Evolutionary conservation across 169 alveolate species (phyloP), one percentile per base, ranked within the genome.

Genomic region (Perkinsus marinus): DNA sequence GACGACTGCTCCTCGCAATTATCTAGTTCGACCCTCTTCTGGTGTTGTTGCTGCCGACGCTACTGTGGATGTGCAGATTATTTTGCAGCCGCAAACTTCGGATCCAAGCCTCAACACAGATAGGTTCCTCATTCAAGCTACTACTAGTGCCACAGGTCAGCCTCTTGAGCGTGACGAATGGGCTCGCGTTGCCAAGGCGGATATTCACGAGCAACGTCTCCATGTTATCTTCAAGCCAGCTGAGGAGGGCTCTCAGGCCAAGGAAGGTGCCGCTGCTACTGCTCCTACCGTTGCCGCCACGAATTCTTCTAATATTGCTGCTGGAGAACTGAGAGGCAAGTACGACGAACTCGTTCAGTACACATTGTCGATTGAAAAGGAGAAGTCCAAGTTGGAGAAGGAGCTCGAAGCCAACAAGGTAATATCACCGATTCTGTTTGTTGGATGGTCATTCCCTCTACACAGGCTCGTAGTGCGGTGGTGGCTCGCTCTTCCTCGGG

Each of bases 1-100:
- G 93, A 96, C 98, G 26, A 96, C 98, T 0, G 97, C 97, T 22
- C 98, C 98, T 37, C 96, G 96, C 91, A 96, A 96, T 39, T 96
- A 96, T 93, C 94, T 96, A 43, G 98, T 96, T 3, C 92, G 97
- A 43, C 98, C 98, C 38, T 94, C 96, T 39, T 95, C 96, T 79
- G 98, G 98, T 9, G 92, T 96, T 91, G 95, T 96, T 90, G 95
- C 93, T 91, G 96, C 97, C 34, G 95, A 95, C 17, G 97, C 96
- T 68, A 90, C 94, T 13, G 94, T 93, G 57, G 96, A 95, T 43
- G 94, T 96, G 38, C 98, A 96, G 91, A 96, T 96, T 41, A 96
- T 96, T 47, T 94, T 96, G 36, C 98, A 96, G 92, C 97, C 98
- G 34, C 93, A 96, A 37, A 94, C 96, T 39, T 97, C 95, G 91